Conservation (phyloP, 495 filamentous ascomycete species). For the Penicillium fimorum region DNA sequence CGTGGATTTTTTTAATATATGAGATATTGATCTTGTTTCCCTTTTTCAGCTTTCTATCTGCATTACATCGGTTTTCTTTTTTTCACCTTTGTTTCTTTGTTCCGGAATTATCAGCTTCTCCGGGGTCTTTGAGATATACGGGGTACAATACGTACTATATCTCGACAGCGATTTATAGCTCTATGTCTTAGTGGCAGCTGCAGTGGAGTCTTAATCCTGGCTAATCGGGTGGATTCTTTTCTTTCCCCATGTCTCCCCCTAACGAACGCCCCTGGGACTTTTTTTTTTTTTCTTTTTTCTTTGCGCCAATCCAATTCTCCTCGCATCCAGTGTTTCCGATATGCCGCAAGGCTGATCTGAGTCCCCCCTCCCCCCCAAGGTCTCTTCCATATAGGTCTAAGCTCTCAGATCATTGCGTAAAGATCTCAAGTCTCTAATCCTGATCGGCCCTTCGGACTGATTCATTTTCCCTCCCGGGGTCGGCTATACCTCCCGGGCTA, state of each 20-base stretch:
- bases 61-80: not conserved
- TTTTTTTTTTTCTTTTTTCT: constrained; percentile 11
- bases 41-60: not conserved
- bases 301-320: constrained; percentile 21
- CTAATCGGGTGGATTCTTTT: constrained; percentile 39
- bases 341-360: constrained; percentile 31
- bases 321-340: constrained; percentile 27
- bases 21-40: not conserved
- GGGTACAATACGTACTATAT: not conserved
- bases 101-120: not conserved
- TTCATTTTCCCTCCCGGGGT: constrained; percentile 17
- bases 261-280: constrained; percentile 41
- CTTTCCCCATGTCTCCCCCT: constrained; percentile 37
- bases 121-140: not conserved
- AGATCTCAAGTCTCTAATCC: constrained; percentile 10
- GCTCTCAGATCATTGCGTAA: constrained; percentile 25
- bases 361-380: not conserved
- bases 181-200: constrained; percentile 31
- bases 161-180: not conserved
- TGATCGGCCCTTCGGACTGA: constrained; percentile 19
- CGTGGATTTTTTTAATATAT: constrained; percentile 15
- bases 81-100: constrained; percentile 15
- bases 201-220: constrained; percentile 33
- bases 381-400: constrained; percentile 11
- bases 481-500: not conserved